Evolutionary conservation across 2,329 filamentous ascomycete genomes (phyloP).

Genomic region (Clarireedia homoeocarpa): DNA sequence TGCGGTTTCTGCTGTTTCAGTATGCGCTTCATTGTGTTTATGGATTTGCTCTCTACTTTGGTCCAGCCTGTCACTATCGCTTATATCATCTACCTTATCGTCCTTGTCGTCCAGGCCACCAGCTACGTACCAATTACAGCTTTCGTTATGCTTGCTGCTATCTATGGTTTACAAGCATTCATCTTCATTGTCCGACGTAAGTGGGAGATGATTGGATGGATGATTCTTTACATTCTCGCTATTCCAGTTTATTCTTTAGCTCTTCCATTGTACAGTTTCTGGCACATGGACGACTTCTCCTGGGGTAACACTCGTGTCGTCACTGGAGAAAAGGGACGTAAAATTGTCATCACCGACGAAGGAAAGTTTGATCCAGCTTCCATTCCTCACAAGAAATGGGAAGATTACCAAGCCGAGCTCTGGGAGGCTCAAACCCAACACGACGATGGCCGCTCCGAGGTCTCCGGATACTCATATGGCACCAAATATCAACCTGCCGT

Average conservation of each 20-base stretch:
- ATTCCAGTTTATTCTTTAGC: slow-evolving; percentile 88
- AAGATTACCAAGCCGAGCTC: slow-evolving; percentile 95
- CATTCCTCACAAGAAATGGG: slow-evolving; percentile 98
- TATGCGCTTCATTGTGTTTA: slow-evolving; percentile 96
- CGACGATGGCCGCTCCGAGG: slow-evolving; percentile 75
- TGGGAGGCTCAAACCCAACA: slow-evolving; percentile 80
- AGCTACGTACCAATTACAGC: slow-evolving; percentile 71
- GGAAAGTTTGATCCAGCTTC: slow-evolving; percentile 92
- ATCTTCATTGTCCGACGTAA: slow-evolving; percentile 95
- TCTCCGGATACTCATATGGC: slow-evolving; percentile 90
- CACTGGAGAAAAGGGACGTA: slow-evolving; percentile 85
- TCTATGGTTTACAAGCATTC: slow-evolving; percentile 93
- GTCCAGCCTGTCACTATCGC: slow-evolving; percentile 86
- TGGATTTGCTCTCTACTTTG: slow-evolving; percentile 86
- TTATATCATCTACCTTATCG: slow-evolving; percentile 86
- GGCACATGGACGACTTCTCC: slow-evolving; percentile 99
- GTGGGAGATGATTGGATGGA: slow-evolving; percentile 99
- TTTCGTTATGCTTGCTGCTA: slow-evolving; percentile 85
- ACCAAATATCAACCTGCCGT: slow-evolving; percentile 64
- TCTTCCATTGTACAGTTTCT: slow-evolving; percentile 90
- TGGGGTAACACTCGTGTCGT: slow-evolving; percentile 99
- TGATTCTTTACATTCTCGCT: slow-evolving; percentile 89
- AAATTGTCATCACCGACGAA: slow-evolving; percentile 90
- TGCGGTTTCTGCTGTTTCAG: slow-evolving; percentile 99
- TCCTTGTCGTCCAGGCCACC: slow-evolving; percentile 54